Base-by-base conservation (phyloP, 352 stramenopile species). In the Pythium guiyangense region DNA sequence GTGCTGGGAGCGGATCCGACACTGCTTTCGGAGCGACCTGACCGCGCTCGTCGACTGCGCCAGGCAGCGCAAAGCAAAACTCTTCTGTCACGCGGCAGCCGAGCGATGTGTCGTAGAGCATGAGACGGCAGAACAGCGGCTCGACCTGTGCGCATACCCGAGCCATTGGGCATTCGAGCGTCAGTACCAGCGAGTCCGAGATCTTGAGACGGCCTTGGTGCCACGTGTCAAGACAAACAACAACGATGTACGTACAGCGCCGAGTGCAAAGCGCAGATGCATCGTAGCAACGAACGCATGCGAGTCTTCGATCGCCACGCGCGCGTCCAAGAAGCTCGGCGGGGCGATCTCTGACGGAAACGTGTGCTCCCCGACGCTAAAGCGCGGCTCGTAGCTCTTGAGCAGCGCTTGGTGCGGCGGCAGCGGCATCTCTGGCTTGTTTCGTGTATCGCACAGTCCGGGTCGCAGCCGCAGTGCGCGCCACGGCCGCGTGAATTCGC, bases 341-440 rank as follows among this genome's bases (percentile, higher is more conserved):
- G 68, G 57, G 0, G 56, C 20, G 8, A 84, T 39, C n/a, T 77
- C 64, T 0, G 65, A 74, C 1, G 73, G 67, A 60, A 88, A 88
- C 1, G 81, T 89, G 2, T 64, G 58, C 9, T 80, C 69, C 0
- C 64, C 59, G 0, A 58, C 50, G 3, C 37, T 55, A 34, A 79
- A 86, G 1, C 77, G 74, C 8, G 78, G 71, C 44, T 91, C 78
- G 42, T 91, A 91, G 55, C 73, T 83, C 58, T 82, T 86, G 47
- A 89, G 53, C 35, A 89, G 49, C 17, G 68, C 75, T 2, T 70
- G 52, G 5, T 81, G 67, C 63, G 52, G 52, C 1, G 25, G 20
- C 49, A 59, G 42, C 55, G 6, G 14, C 35, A 20, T 20, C 56
- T 44, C 52, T 35, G 3, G 17, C 49, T 8, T 40, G 46, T 12